Base-by-base conservation (phyloP, 441 rosid species). In the Sinapis alba region DNA sequence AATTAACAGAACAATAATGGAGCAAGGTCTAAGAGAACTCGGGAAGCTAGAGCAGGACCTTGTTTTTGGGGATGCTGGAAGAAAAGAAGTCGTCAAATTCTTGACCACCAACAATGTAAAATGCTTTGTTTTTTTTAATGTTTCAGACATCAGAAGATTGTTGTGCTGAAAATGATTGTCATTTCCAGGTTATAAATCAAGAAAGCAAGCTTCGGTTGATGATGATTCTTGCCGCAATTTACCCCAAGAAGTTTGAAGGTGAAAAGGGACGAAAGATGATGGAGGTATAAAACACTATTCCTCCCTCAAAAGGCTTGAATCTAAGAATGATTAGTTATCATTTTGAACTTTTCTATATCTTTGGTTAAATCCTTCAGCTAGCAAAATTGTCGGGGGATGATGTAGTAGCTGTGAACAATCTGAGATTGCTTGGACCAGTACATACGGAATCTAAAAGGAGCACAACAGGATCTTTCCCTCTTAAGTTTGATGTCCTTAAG, bases 21-120 rank as follows among this genome's bases (percentile, higher is more conserved):
- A 96, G n/a, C 65, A 74, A 68, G 90, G 88, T 64, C 89, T 96
- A 65, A 84, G 93, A 76, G 97, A 90, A 24, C 84, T 94, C 54
- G 98, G 99, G 76, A 93, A 96, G 78, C 86, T 96, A 69, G 97
- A 96, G 84, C 99, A 96, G 82, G 96, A 94, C 74, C 93, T 96
- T 77, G 98, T 92, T 58, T 96, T 96, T 78, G 99, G 99, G 76
- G 98, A 96, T 84, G 97, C 97, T 7, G 97, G 98, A 82, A 85
- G 83, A 78, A 86, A 88, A 72, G 98, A 96, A 59, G 93, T 88
- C 26, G 88, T 90, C 67, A 92, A 86, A 62, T 90, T 81, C 85
- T 79, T 96, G 56, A 89, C 84, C 68, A 75, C 85, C 59, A 88
- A 83, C 12, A 81, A 86, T 91, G 99, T 92, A 75, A 80, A 61